These are phyloP conservation scores for Solanum hybrid DNA, from an alignment of 305 asterid species.

Conservation along the genomic window DNA sequence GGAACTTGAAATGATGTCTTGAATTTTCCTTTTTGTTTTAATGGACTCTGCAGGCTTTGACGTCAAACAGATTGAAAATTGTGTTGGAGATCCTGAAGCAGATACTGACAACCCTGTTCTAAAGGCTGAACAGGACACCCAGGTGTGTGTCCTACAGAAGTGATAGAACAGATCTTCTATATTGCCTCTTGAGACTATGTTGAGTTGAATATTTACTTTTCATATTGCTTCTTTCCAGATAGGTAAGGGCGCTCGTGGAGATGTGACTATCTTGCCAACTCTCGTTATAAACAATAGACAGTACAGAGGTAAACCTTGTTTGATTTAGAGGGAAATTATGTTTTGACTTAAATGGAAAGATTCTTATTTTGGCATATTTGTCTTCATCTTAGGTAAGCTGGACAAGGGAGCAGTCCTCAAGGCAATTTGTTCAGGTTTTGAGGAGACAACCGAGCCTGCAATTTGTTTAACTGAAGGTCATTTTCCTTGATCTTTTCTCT, in stretches of 20 bases:
- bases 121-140: conserved; percentile 88
- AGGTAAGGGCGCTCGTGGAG: conserved; percentile 91
- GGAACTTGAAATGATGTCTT: neutral
- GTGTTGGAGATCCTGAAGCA: conserved; percentile 86
- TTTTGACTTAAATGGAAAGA: neutral
- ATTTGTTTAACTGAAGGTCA: conserved; percentile 75
- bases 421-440: conserved; percentile 94
- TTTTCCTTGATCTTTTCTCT: conserved; percentile 5
- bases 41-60: conserved; percentile 51
- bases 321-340: neutral
- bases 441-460: conserved; percentile 93
- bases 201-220: conserved; percentile 14
- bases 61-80: conserved; percentile 63
- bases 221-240: conserved; percentile 37
- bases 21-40: neutral
- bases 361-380: neutral
- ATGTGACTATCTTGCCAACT: conserved; percentile 92
- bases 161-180: neutral
- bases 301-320: conserved; percentile 57
- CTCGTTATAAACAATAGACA: conserved; percentile 86
- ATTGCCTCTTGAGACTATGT: conserved; percentile 1
- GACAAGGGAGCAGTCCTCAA: conserved; percentile 94
- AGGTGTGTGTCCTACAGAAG: conserved; percentile 33
- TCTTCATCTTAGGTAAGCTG: conserved; percentile 60
- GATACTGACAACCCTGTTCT: conserved; percentile 77